phyloP scores from a whole-genome alignment of 1,284 basidiomycete genomes.

The Cutaneotrichosporon arboriforme region DNA sequence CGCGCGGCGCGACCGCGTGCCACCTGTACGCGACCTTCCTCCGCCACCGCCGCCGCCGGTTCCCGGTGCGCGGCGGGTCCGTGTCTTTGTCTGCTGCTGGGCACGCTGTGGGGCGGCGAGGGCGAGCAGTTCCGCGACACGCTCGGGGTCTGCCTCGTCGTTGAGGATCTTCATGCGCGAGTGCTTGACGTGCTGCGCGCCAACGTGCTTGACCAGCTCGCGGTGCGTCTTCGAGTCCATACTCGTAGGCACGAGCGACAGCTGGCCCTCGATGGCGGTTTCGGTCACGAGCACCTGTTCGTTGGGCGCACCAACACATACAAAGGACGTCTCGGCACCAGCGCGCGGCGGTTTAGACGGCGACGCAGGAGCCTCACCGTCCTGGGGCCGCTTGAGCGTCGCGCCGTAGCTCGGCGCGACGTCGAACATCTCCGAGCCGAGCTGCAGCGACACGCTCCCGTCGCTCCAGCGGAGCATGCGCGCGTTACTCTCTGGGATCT shows the following conservation, averaged over 20 bases:
- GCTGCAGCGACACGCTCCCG: conserved; percentile 43
- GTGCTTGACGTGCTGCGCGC: conserved; percentile 42
- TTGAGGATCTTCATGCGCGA: conserved; percentile 41
- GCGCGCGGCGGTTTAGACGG: neutral
- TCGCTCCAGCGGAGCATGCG: conserved; percentile 48
- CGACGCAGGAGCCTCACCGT: neutral
- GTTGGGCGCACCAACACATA: conserved; percentile 23
- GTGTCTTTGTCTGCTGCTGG: neutral
- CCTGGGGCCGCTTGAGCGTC: conserved; percentile 22
- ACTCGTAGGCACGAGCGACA: conserved; percentile 36
- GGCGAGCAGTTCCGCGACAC: conserved; percentile 25
- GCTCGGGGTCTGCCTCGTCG: conserved; percentile 29
- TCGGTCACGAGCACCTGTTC: conserved; percentile 40
- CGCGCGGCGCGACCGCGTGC: neutral
- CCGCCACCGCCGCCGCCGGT: conserved; percentile 5
- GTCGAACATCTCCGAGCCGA: conserved; percentile 46
- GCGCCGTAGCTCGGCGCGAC: conserved; percentile 37
- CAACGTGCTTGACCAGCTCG: conserved; percentile 42
- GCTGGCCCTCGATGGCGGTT: conserved; percentile 36
- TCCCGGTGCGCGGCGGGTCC: conserved; percentile 3
- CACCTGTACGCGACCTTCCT: neutral
- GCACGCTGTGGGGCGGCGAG: conserved; percentile 21
- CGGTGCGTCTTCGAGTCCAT: conserved; percentile 43
- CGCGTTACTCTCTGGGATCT: conserved; percentile 38
- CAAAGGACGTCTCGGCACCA: conserved; percentile 27